A percentile compares a stretch with the other conserved stretches of the same genome.
Conservation (phyloP, 2,329 filamentous ascomycete genomes). For the Colletotrichum phormii region DNA sequence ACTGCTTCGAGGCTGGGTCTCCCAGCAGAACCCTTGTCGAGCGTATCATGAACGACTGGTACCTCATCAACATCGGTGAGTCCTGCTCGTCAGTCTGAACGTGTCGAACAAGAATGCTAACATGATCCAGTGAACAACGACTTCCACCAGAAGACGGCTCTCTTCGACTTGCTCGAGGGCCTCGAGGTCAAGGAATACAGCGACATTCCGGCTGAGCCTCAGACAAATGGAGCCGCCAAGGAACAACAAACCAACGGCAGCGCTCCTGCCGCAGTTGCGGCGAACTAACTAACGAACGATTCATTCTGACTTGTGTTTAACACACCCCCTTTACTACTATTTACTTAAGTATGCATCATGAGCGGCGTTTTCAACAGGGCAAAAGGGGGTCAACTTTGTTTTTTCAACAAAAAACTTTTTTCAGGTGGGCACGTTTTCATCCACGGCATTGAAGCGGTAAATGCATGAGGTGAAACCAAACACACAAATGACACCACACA, state of each 20-base stretch:
- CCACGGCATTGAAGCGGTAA: constrained; percentile 14
- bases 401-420: constrained; percentile 44
- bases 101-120: constrained; percentile 3
- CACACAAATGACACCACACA: constrained; percentile 39
- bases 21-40: constrained; percentile 85
- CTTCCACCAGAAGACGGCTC: constrained; percentile 85
- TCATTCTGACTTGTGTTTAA: constrained; percentile 38
- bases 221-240: constrained; percentile 35
- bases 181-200: constrained; percentile 74
- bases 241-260: constrained; percentile 38
- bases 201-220: constrained; percentile 52
- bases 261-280: constrained; percentile 30
- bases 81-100: constrained; percentile 22
- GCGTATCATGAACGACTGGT: constrained; percentile 89
- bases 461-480: constrained; percentile 12
- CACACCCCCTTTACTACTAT: constrained; percentile 38
- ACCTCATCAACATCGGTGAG: constrained; percentile 93
- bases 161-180: constrained; percentile 88
- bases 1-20: constrained; percentile 83
- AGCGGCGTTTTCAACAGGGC: constrained; percentile 37
- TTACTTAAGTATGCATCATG: constrained; percentile 40
- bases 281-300: constrained; percentile 36
- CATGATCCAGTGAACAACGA: constrained; percentile 87
- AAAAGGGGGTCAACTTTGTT: constrained; percentile 38
- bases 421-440: constrained; percentile 17